phyloP scores from a whole-genome alignment of 1,284 basidiomycete genomes.

The Tilletia horrida region DNA sequence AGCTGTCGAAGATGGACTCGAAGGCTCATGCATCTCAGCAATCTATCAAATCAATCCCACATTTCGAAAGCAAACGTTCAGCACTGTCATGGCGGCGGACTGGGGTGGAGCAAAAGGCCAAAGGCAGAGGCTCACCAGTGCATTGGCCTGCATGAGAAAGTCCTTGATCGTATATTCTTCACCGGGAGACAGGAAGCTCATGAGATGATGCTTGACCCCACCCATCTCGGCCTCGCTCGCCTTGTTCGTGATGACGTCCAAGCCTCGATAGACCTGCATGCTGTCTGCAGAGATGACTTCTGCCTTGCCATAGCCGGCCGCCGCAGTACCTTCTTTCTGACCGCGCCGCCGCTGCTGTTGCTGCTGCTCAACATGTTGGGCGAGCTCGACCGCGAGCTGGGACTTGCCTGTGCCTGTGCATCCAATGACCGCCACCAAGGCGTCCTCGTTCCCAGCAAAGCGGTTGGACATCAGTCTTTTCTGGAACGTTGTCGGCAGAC shows the following conservation, averaged over 20 bases:
- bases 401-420: constrained; percentile 98
- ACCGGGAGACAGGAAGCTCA: constrained; percentile 79
- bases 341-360: no score
- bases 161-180: constrained; percentile 69
- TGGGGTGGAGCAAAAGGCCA: constrained; percentile 35
- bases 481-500: no score
- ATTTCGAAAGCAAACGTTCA: constrained; percentile 17
- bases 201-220: constrained; percentile 81
- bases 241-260: constrained; percentile 96
- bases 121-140: constrained; percentile 57
- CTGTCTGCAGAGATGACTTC: constrained; percentile 89
- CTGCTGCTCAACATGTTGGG: constrained; percentile 59
- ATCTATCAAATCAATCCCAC: constrained; percentile 68
- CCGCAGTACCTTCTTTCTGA: no score
- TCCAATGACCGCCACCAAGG: constrained; percentile 77
- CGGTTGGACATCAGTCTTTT: not conserved
- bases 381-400: constrained; percentile 82
- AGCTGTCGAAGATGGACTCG: no score
- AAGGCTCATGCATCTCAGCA: constrained; percentile 59
- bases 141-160: constrained; percentile 32
- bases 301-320: constrained; percentile 24
- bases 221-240: constrained; percentile 71
- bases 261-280: constrained; percentile 94
- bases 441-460: no score
- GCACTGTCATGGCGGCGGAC: not conserved